A percentile compares a stretch with the other conserved stretches of the same genome.
These are phyloP conservation scores for Hymenotorrendiella dingleyae DNA, from an alignment of 2,329 filamentous ascomycete genomes.

Conservation along the genomic window DNA sequence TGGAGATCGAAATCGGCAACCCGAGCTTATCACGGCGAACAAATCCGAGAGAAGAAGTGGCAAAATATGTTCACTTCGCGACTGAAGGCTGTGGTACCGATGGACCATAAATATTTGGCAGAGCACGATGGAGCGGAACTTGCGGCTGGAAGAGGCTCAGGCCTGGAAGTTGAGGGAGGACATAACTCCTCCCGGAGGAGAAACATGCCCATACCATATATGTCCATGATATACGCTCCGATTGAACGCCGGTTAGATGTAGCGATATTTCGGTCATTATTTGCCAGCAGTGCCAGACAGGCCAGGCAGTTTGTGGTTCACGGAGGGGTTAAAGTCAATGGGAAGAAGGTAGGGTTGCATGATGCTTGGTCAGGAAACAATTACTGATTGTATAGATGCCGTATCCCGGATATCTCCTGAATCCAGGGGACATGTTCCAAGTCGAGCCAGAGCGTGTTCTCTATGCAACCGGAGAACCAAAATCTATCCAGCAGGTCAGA, in stretches of 20 bases:
- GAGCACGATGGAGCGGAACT: constrained; percentile 74
- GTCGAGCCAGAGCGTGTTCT: constrained; percentile 86
- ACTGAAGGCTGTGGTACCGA: constrained; percentile 75
- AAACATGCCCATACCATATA: constrained; percentile 68
- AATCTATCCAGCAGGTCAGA: constrained; percentile 36
- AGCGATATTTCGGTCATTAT: constrained; percentile 89
- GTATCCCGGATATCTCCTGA: constrained; percentile 87
- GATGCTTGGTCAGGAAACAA: too few relatives aligned
- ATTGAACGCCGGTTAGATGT: constrained; percentile 87
- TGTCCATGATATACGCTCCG: constrained; percentile 93
- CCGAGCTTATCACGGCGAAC: constrained; percentile 89
- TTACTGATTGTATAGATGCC: constrained; percentile 61
- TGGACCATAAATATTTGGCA: constrained; percentile 77
- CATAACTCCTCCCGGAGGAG: constrained; percentile 32
- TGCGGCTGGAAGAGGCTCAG: constrained; percentile 78
- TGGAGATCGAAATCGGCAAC: constrained; percentile 82
- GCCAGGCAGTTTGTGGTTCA: constrained; percentile 93
- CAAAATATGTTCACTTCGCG: constrained; percentile 83
- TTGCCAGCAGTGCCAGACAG: constrained; percentile 88
- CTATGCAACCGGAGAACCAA: constrained; percentile 75
- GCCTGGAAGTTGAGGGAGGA: constrained; percentile 32
- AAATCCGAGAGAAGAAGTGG: constrained; percentile 91
- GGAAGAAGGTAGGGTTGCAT: constrained; percentile 65
- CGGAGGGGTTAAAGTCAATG: constrained; percentile 91
- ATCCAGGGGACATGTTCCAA: constrained; percentile 97